Evolutionary conservation across 768 basidiomycete species (phyloP).

Genomic region (Tricholoma bakamatsutake): DNA sequence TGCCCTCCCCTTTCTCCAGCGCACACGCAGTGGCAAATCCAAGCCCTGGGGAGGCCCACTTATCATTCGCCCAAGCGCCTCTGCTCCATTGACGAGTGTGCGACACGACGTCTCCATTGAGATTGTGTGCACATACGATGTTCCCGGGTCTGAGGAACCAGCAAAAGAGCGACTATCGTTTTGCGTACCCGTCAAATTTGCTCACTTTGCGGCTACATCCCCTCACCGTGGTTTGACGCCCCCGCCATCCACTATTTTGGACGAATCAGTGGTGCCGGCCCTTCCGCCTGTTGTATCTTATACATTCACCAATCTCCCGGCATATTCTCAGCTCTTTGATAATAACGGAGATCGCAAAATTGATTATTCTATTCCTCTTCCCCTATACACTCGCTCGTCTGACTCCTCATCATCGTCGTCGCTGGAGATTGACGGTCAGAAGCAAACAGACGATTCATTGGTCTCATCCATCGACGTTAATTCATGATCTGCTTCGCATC

Average conservation of each 20-base stretch:
- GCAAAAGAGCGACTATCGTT: constrained; percentile 34
- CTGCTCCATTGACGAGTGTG: constrained; percentile 53
- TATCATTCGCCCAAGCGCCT: constrained; percentile 38
- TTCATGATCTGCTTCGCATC: not conserved
- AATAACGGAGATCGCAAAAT: constrained; percentile 67
- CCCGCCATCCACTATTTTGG: constrained; percentile 1
- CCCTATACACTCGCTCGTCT: constrained; percentile 49
- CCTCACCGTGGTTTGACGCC: constrained; percentile 9
- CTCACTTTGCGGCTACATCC: constrained; percentile 31
- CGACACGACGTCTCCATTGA: constrained; percentile 47
- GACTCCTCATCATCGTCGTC: constrained; percentile 5
- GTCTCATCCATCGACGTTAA: not conserved
- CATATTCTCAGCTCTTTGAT: constrained; percentile 76
- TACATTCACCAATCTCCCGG: constrained; percentile 41
- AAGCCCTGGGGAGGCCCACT: constrained; percentile 35
- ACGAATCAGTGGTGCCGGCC: constrained; percentile 7
- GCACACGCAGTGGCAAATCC: constrained; percentile 18
- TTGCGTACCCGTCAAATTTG: constrained; percentile 47
- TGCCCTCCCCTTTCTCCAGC: constrained; percentile 40
- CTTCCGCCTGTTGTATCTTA: constrained; percentile 15
- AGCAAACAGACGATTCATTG: not conserved
- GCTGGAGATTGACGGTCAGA: not conserved
- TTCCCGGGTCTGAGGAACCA: constrained; percentile 28
- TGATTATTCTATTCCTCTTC: constrained; percentile 59
- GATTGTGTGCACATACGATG: constrained; percentile 52